Percentiles rank a stretch among this genome's conserved stretches.
These are phyloP conservation scores for Tetracladium maxilliforme DNA, from an alignment of 2,329 filamentous ascomycete species.

Conservation along the genomic window DNA sequence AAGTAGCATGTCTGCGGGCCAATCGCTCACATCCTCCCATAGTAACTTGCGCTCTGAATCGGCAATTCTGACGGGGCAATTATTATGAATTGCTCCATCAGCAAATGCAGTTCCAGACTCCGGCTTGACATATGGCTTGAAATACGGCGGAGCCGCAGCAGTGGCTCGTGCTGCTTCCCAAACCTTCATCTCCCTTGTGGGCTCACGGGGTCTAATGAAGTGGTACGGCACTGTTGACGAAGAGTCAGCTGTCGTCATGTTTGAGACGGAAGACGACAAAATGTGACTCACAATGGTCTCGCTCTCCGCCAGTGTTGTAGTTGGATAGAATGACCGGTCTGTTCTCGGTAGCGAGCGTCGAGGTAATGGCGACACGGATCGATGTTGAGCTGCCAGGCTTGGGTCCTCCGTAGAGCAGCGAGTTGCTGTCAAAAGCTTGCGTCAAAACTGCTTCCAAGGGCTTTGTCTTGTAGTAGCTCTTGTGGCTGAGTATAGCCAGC, in stretches of 20 bases:
- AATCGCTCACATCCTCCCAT: conserved; percentile 12
- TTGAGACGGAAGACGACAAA: neutral
- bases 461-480: conserved; percentile 16
- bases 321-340: conserved; percentile 25
- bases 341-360: conserved; percentile 21
- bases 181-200: conserved; percentile 23
- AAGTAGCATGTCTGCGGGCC: conserved; percentile 13
- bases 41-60: conserved; percentile 26
- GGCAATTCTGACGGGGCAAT: conserved; percentile 34
- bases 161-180: conserved; percentile 37
- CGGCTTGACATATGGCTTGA: conserved; percentile 33
- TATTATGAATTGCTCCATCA: conserved; percentile 31
- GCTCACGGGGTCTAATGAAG: conserved; percentile 22
- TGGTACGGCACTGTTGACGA: conserved; percentile 14
- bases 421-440: no score
- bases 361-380: conserved; percentile 24
- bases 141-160: conserved; percentile 30
- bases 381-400: conserved; percentile 5
- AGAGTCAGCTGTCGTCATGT: conserved; percentile 4
- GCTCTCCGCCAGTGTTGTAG: conserved; percentile 19
- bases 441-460: no score
- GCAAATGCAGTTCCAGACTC: conserved; percentile 28
- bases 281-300: no score
- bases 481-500: conserved; percentile 12
- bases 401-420: conserved; percentile 19